Conservation (phyloP, 1,284 basidiomycete genomes). For the Pterulicium gracile region DNA sequence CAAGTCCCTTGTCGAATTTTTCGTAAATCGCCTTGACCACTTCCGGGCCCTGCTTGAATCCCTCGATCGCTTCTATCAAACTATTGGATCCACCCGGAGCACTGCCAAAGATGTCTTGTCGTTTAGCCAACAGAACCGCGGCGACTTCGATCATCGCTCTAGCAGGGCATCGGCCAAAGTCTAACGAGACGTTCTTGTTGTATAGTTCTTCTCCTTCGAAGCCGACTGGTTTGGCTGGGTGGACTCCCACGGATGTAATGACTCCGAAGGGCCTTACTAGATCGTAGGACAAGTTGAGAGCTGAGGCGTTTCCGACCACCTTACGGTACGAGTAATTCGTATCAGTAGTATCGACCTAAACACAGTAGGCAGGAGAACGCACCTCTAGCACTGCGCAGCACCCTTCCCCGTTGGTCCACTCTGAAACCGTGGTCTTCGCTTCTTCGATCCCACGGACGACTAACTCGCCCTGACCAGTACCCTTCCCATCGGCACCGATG, state of each 20-base stretch:
- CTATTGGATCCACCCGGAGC: slow-evolving; percentile 42
- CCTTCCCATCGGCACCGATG: slow-evolving; percentile 35
- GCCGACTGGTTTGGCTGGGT: slow-evolving; percentile 35
- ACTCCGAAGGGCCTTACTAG: slow-evolving; percentile 76
- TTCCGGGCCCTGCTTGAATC: slow-evolving; percentile 42
- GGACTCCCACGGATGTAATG: slow-evolving; percentile 73
- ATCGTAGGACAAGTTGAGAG: slow-evolving; percentile 64
- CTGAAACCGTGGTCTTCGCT: slow-evolving; percentile 34
- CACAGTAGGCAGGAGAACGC: slow-evolving; percentile 8
- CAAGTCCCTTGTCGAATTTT: slow-evolving; percentile 56
- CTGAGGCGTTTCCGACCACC: slow-evolving; percentile 72
- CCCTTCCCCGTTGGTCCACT: slow-evolving; percentile 45
- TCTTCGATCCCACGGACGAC: slow-evolving; percentile 39
- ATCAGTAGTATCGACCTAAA: not conserved
- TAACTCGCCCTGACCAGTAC: slow-evolving; percentile 31
- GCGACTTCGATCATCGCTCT: slow-evolving; percentile 70
- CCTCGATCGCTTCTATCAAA: slow-evolving; percentile 54
- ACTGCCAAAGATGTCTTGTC: slow-evolving; percentile 59
- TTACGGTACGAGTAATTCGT: slow-evolving; percentile 20
- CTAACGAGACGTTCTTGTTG: slow-evolving; percentile 72
- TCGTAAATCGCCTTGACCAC: slow-evolving; percentile 32
- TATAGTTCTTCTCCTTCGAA: slow-evolving; percentile 61
- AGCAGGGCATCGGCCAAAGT: slow-evolving; percentile 84
- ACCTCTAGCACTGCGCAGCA: slow-evolving; percentile 63
- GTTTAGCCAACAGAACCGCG: slow-evolving; percentile 55